Evolutionary conservation across 192 early-diverging fungal species (phyloP).

Genomic region (Coemansia sp.): DNA sequence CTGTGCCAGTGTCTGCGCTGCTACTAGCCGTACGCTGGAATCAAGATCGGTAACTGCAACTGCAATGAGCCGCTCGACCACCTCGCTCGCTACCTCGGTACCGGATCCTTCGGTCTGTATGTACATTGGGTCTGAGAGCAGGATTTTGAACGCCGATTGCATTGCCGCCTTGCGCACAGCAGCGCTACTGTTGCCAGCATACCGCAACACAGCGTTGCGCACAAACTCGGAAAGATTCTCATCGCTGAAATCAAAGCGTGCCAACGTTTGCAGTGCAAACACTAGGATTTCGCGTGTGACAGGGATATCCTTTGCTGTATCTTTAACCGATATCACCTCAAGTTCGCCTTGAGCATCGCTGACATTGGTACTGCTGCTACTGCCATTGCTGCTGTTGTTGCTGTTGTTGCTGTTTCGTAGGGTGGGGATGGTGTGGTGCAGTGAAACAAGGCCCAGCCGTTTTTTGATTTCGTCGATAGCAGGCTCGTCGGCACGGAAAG

Average conservation of each 20-base stretch:
- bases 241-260: conserved; percentile 83
- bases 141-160: conserved; percentile 73
- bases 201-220: conserved; percentile 80
- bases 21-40: conserved; percentile 20
- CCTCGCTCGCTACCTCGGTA: conserved; percentile 80
- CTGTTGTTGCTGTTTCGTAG: conserved; percentile 15
- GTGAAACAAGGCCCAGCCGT: conserved; percentile 15
- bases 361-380: conserved; percentile 1
- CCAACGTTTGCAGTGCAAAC: conserved; percentile 80
- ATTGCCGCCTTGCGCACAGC: conserved; percentile 80
- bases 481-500: conserved; percentile 79
- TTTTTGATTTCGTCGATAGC: conserved; percentile 32
- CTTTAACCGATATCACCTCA: conserved; percentile 3
- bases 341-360: conserved; percentile 11
- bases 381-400: conserved; percentile 5
- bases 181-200: conserved; percentile 75
- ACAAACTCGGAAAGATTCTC: conserved; percentile 89
- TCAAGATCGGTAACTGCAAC: conserved; percentile 85
- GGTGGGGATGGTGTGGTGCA: conserved; percentile 19
- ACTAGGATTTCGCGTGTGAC: conserved; percentile 68
- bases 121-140: conserved; percentile 81
- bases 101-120: conserved; percentile 75
- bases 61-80: conserved; percentile 85
- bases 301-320: conserved; percentile 13
- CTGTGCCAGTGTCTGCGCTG: conserved; percentile 38